Evolutionary conservation across 192 early-diverging fungal species (phyloP).

Genomic region (Coemansia sp.): DNA sequence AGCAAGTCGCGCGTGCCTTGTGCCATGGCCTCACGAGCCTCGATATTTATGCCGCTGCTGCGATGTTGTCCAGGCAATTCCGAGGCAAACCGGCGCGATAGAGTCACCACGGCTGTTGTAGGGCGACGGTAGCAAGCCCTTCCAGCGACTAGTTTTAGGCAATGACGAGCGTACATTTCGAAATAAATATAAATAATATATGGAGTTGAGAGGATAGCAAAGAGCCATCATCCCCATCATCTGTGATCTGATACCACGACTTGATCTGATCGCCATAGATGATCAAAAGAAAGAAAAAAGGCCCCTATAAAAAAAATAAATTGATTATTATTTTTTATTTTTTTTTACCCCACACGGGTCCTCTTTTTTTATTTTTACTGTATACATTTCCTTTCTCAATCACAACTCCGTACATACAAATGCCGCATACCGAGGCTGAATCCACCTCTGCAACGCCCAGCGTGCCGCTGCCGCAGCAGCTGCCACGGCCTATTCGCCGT

Average conservation of each 20-base stretch:
- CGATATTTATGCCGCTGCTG: no score
- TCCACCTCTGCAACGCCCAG: neutral
- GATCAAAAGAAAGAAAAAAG: neutral
- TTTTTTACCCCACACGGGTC: neutral
- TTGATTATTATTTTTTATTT: neutral
- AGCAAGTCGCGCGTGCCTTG: conserved; percentile 19
- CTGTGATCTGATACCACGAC: neutral
- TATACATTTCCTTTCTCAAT: neutral
- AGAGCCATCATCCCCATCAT: neutral
- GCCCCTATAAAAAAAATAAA: neutral
- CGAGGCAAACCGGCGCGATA: neutral
- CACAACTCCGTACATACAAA: neutral
- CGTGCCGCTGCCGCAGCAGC: neutral
- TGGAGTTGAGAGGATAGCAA: neutral
- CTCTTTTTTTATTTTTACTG: neutral
- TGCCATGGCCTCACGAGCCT: conserved; percentile 31
- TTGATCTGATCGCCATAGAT: neutral
- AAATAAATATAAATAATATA: neutral
- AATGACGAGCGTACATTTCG: neutral
- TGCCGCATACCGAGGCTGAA: neutral
- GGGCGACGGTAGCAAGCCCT: neutral
- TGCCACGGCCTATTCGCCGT: neutral
- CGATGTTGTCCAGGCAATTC: neutral
- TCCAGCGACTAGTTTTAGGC: neutral
- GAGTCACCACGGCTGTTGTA: neutral